Conservation (phyloP, 2,329 filamentous ascomycete species). For the Tolypocladium cylindrosporum region DNA sequence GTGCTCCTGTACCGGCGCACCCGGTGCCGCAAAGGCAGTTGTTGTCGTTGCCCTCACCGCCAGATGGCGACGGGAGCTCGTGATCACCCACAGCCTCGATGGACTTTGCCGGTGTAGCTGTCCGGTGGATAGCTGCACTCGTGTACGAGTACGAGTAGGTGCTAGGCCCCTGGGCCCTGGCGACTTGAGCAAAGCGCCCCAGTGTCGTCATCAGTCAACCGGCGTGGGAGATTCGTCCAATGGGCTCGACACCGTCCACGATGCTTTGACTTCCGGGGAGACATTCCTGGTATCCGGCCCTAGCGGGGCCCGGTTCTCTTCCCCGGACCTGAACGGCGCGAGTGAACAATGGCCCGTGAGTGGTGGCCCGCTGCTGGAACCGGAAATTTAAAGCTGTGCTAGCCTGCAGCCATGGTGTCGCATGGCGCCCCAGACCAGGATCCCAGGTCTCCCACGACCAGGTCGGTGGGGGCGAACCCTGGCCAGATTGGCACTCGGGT, state of each 20-base stretch:
- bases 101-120: background rate
- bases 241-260: background rate
- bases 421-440: conserved; percentile 5
- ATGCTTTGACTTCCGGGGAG: conserved; percentile 1
- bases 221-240: background rate
- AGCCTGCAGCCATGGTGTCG: conserved; percentile 5
- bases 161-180: background rate
- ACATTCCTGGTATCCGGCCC: conserved; percentile 5
- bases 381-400: conserved; percentile 6
- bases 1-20: background rate
- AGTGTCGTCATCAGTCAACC: background rate
- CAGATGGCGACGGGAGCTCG: background rate
- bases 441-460: background rate
- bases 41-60: background rate
- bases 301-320: conserved; percentile 8
- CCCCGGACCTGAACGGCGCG: conserved; percentile 5
- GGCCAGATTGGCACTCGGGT: background rate
- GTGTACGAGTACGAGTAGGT: background rate
- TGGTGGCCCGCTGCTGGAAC: conserved; percentile 1
- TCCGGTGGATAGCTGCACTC: too few relatives aligned
- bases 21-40: background rate
- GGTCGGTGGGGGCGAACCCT: background rate
- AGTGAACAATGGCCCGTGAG: background rate
- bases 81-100: background rate
- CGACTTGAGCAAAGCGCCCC: background rate